Evolutionary conservation across 2,329 filamentous ascomycete species (phyloP).

Genomic region (Acephala macrosclerotiorum): DNA sequence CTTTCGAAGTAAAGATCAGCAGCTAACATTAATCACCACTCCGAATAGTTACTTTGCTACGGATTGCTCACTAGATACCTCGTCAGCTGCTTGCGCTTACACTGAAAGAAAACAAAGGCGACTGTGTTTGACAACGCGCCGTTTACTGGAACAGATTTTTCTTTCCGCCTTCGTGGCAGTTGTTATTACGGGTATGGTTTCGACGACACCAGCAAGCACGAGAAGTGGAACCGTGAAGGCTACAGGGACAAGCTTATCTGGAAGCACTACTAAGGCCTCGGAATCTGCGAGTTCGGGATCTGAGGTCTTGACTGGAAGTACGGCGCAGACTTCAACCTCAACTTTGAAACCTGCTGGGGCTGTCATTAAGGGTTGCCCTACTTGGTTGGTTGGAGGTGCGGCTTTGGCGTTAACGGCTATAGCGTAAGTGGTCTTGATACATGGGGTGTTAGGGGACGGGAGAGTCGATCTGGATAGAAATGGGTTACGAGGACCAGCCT

Average conservation of each 20-base stretch:
- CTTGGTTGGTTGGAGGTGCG: slow-evolving; percentile 32
- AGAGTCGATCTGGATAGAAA: too few relatives aligned
- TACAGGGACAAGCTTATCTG: background rate
- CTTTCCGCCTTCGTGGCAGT: slow-evolving; percentile 32
- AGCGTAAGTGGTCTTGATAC: too few relatives aligned
- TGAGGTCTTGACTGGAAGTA: slow-evolving; percentile 1
- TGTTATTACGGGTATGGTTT: slow-evolving; percentile 24
- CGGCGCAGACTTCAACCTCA: slow-evolving; percentile 9
- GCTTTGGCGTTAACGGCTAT: slow-evolving; percentile 26
- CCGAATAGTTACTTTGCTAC: too few relatives aligned
- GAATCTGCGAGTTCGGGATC: too few relatives aligned
- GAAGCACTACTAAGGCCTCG: slow-evolving; percentile 5
- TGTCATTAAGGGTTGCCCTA: slow-evolving; percentile 19
- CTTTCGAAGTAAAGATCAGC: too few relatives aligned
- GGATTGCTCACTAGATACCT: slow-evolving; percentile 31
- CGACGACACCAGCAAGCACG: slow-evolving; percentile 8
- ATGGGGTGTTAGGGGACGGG: too few relatives aligned
- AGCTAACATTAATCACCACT: too few relatives aligned
- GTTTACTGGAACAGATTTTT: slow-evolving; percentile 25
- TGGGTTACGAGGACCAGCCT: too few relatives aligned
- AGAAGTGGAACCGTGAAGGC: too few relatives aligned
- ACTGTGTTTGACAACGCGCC: slow-evolving; percentile 32
- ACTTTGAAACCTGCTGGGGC: slow-evolving; percentile 12
- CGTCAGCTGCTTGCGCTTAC: slow-evolving; percentile 33
- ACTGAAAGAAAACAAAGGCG: slow-evolving; percentile 31